phyloP scores from a whole-genome alignment of 108 stramenopile species.

The Licmophora abbreviata region DNA sequence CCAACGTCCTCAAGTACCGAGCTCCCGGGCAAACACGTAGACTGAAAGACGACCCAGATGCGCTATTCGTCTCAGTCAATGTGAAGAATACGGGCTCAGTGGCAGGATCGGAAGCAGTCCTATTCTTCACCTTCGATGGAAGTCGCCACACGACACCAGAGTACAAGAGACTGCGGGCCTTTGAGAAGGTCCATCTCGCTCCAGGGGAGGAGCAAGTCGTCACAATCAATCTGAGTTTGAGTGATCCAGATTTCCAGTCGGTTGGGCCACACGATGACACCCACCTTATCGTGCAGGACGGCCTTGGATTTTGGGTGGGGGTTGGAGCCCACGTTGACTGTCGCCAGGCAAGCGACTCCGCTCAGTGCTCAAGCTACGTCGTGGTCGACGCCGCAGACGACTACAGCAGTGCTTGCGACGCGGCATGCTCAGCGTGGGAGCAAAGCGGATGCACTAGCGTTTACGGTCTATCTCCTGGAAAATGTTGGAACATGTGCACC shows the following conservation, averaged over 20 bases:
- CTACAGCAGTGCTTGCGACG: slow-evolving; percentile 37
- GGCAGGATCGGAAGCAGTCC: slow-evolving; percentile 23
- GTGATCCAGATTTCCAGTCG: slow-evolving; percentile 22
- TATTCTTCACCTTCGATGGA: slow-evolving; percentile 55
- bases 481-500: slow-evolving; percentile 27
- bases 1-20: slow-evolving; percentile 11
- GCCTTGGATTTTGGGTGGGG: slow-evolving; percentile 33
- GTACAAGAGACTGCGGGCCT: slow-evolving; percentile 45
- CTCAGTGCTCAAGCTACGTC: slow-evolving; percentile 19
- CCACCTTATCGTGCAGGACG: slow-evolving; percentile 39
- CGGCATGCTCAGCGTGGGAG: slow-evolving; percentile 38
- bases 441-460: slow-evolving; percentile 15
- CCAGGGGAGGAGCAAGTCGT: slow-evolving; percentile 19
- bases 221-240: slow-evolving; percentile 13
- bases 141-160: slow-evolving; percentile 49
- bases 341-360: slow-evolving; percentile 11
- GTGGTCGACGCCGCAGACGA: slow-evolving; percentile 14
- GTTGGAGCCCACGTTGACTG: slow-evolving; percentile 37
- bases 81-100: slow-evolving; percentile 35
- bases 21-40: background rate
- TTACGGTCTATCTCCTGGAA: slow-evolving; percentile 3
- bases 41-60: background rate
- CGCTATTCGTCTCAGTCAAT: slow-evolving; percentile 14
- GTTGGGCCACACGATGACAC: slow-evolving; percentile 50
- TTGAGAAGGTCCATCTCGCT: slow-evolving; percentile 36